These are phyloP conservation scores for Metschnikowia lunata DNA, from an alignment of 805 yeast genomes.

Conservation along the genomic window DNA sequence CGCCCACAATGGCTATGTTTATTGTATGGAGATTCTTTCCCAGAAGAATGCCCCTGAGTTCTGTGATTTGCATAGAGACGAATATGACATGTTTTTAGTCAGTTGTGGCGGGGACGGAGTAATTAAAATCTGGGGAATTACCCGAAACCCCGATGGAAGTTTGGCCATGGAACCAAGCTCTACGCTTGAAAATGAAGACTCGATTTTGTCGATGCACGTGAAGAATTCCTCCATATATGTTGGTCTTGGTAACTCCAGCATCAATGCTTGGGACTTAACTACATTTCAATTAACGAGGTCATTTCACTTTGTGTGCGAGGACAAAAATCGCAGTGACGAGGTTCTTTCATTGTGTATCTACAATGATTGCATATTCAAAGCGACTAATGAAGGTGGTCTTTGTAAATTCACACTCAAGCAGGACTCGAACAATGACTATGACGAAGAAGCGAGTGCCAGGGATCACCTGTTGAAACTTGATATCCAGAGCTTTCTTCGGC, in stretches of 20 bases:
- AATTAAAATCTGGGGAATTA: conserved; percentile 72
- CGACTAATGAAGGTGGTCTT: conserved; percentile 46
- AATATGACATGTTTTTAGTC: conserved; percentile 19
- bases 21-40: conserved; percentile 49
- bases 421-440: conserved; percentile 8
- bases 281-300: conserved; percentile 66
- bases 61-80: conserved; percentile 18
- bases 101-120: conserved; percentile 89
- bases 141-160: conserved; percentile 4
- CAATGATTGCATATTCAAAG: conserved; percentile 58
- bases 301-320: conserved; percentile 24
- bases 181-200: conserved; percentile 55
- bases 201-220: conserved; percentile 66
- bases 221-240: conserved; percentile 71
- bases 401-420: conserved; percentile 25
- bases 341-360: conserved; percentile 58
- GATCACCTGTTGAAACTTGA: conserved; percentile 10
- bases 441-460: conserved; percentile 1
- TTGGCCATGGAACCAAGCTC: conserved; percentile 4
- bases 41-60: conserved; percentile 13
- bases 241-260: conserved; percentile 69
- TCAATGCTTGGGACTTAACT: conserved; percentile 84
- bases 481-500: conserved; percentile 7
- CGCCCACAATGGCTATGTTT: conserved; percentile 91
- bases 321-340: conserved; percentile 19